These are phyloP conservation scores for Kwoniella sp. DNA, from an alignment of 768 basidiomycete species.

Conservation along the genomic window DNA sequence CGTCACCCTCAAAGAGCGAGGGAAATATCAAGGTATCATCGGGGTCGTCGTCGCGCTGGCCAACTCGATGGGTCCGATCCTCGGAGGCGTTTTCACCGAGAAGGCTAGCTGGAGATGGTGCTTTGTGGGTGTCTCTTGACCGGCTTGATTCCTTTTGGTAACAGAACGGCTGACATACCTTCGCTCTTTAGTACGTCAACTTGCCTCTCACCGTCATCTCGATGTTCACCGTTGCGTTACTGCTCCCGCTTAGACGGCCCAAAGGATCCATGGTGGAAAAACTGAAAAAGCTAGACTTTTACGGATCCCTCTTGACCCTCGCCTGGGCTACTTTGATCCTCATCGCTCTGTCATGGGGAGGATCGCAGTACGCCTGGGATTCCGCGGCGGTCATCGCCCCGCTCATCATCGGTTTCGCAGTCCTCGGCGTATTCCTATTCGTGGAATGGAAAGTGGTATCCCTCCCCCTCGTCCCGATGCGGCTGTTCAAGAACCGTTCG, in stretches of 20 bases:
- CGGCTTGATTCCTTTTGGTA: background rate
- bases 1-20: conserved; percentile 60
- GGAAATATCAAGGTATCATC: conserved; percentile 74
- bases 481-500: conserved; percentile 65
- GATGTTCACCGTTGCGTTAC: conserved; percentile 58
- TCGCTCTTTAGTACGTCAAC: conserved; percentile 64
- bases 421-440: conserved; percentile 60
- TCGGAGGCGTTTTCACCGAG: conserved; percentile 64
- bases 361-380: conserved; percentile 67
- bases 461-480: conserved; percentile 69
- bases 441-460: conserved; percentile 70
- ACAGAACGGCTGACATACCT: too few relatives aligned
- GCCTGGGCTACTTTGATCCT: conserved; percentile 62
- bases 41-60: conserved; percentile 61
- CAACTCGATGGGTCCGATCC: conserved; percentile 63
- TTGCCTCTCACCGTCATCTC: conserved; percentile 60
- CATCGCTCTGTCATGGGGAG: conserved; percentile 72
- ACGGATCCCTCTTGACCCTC: conserved; percentile 61
- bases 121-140: conserved; percentile 50
- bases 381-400: conserved; percentile 64
- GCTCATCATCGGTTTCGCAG: conserved; percentile 58
- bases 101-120: conserved; percentile 69
- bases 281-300: conserved; percentile 62
- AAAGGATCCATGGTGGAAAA: conserved; percentile 62
- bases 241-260: conserved; percentile 68